A percentile compares a stretch with the other conserved stretches of the same genome.
Conservation (phyloP, 345 rosid species). For the Atalantia buxifolia region DNA sequence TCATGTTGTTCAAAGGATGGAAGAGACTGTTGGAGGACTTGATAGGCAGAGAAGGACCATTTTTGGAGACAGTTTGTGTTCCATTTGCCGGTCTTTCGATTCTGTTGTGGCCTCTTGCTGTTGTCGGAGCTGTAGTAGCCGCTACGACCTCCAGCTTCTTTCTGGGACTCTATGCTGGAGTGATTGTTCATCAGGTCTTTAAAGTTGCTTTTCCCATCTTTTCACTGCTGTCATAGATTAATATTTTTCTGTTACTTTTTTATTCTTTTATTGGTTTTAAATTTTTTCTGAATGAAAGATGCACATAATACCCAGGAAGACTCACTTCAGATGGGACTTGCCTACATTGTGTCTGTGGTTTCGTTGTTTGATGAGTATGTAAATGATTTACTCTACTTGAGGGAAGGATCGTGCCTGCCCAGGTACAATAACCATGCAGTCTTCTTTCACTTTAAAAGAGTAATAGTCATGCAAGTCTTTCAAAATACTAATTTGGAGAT, state of each 20-base stretch:
- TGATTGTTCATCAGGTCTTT: slow-evolving; percentile 68
- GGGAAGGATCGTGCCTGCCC: slow-evolving; percentile 80
- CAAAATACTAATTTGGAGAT: not conserved
- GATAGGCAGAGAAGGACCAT: slow-evolving; percentile 88
- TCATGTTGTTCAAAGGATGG: slow-evolving; percentile 83
- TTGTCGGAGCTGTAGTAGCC: slow-evolving; percentile 51
- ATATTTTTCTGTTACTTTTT: not conserved
- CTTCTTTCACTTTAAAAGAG: not conserved
- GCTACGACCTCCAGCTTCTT: slow-evolving; percentile 65
- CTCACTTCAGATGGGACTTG: slow-evolving; percentile 62
- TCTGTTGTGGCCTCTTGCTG: slow-evolving; percentile 83
- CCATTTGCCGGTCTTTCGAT: slow-evolving; percentile 90
- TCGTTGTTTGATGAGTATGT: slow-evolving; percentile 79
- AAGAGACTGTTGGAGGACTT: slow-evolving; percentile 82
- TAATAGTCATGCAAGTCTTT: not conserved
- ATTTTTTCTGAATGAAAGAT: slow-evolving; percentile 18
- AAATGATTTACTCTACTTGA: slow-evolving; percentile 73
- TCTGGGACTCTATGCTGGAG: slow-evolving; percentile 65
- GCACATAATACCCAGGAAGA: slow-evolving; percentile 55
- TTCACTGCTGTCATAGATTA: not conserved
- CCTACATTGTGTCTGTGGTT: slow-evolving; percentile 57
- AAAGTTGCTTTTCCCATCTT: not conserved
- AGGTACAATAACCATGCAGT: slow-evolving; percentile 34
- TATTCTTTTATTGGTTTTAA: not conserved
- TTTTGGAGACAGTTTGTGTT: slow-evolving; percentile 81